These are phyloP conservation scores for Lyophyllum decastes DNA, from an alignment of 768 basidiomycete genomes.

Conservation along the genomic window DNA sequence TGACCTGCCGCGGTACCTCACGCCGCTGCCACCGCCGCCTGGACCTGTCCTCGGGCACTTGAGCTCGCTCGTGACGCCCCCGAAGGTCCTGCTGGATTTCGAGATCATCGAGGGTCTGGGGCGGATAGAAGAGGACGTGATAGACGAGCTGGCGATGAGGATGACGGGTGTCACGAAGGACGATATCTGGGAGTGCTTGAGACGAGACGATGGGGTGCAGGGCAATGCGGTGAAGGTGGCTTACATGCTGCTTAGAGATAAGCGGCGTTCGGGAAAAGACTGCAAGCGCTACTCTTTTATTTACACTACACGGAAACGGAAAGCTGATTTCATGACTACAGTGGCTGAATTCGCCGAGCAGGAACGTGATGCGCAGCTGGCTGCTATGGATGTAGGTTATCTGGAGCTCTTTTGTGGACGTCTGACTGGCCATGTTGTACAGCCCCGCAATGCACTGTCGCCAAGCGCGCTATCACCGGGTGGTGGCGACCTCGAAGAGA, in stretches of 20 bases:
- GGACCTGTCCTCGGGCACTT: constrained; percentile 78
- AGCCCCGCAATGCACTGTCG: constrained; percentile 75
- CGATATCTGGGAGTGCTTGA: constrained; percentile 85
- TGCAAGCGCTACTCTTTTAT: constrained; percentile 49
- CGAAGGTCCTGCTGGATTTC: constrained; percentile 67
- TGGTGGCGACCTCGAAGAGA: constrained; percentile 64
- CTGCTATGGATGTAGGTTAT: constrained; percentile 73
- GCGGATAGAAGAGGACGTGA: constrained; percentile 87
- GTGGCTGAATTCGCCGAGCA: constrained; percentile 82
- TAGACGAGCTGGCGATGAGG: constrained; percentile 74
- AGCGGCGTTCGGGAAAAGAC: constrained; percentile 79
- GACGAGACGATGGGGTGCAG: constrained; percentile 79
- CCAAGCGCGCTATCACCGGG: constrained; percentile 67
- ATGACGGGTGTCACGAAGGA: constrained; percentile 79
- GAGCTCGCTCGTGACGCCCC: constrained; percentile 68
- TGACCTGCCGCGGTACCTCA: constrained; percentile 85
- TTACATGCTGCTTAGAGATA: constrained; percentile 91
- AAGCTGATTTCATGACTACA: constrained; percentile 24
- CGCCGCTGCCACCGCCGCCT: constrained; percentile 74
- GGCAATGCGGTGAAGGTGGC: constrained; percentile 97
- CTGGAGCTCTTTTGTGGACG: constrained; percentile 6
- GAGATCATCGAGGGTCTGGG: constrained; percentile 92
- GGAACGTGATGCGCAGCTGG: constrained; percentile 80
- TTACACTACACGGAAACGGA: neutral
- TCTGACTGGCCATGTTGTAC: neutral